Evolutionary conservation across 345 rosid genomes (phyloP), one percentile per base, ranked within the genome.

Genomic region (Citrus maxima): DNA sequence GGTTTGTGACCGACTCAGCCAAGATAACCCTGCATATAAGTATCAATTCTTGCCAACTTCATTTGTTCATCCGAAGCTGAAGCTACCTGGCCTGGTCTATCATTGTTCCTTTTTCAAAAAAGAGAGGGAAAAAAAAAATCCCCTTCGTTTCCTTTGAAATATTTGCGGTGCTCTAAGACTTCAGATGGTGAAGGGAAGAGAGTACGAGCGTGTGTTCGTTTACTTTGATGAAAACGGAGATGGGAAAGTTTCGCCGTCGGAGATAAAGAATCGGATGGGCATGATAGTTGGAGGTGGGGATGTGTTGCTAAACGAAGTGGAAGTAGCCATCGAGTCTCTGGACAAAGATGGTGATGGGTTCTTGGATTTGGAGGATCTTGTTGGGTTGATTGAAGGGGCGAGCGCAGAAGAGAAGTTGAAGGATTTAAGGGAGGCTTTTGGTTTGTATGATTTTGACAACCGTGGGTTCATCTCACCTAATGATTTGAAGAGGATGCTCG

Each of bases 261-360:
- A 90, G 80, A 70, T 88, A 27, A 80, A 76, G 66, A 75, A 55
- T 10, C 78, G 83, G 1, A 58, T 87, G 6, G 79, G 84, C 2
- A 63, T 72, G 63, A 59, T 81, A 10, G 88, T 79, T 2, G 79
- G 80, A 10, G 88, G 82, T 1, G 79, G 79, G 8, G 86, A 85
- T 72, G 19, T 86, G 78, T 22, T 61, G 40, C 22, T 80, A 1
- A 34, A 71, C 2, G 90, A 86, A 54, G 93, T 74, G 10, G 83
- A 86, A 64, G 30, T 38, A 3, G 86, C 74, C 7, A 77, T 88
- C 0, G 76, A 75, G 67, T 66, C 70, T 13, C 24, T 84, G 70
- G 91, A 84, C 74, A 84, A 86, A 1, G 87, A 87, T 18, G 85
- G 90, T 4, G 93, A 88, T 28, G 93, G 93, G 28, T 60, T 85